Evolutionary conservation across 2,329 filamentous ascomycete species (phyloP).

Genomic region (Podosphaera fusca): DNA sequence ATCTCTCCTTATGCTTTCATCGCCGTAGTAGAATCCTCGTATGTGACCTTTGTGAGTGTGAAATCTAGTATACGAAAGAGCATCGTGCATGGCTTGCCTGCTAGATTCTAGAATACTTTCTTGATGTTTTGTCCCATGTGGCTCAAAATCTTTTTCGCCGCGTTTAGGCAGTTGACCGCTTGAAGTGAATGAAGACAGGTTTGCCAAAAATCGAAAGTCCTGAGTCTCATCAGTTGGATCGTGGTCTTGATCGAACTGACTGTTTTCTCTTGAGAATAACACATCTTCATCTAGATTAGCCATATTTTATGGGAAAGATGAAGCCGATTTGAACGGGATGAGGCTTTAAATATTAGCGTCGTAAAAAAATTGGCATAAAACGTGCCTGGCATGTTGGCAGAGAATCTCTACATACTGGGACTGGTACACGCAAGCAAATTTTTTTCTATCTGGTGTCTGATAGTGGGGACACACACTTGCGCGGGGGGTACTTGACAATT

Average conservation of each 20-base stretch:
- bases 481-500: no score
- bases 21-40: slow-evolving; percentile 51
- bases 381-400: no score
- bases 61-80: slow-evolving; percentile 52
- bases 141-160: slow-evolving; percentile 93
- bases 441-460: no score
- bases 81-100: slow-evolving; percentile 70
- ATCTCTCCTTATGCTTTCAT: slow-evolving; percentile 12
- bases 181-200: slow-evolving; percentile 25
- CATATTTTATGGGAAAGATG: slow-evolving; percentile 5
- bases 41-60: slow-evolving; percentile 45
- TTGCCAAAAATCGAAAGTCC: slow-evolving; percentile 56
- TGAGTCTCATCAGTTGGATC: slow-evolving; percentile 59
- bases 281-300: slow-evolving; percentile 16
- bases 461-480: no score
- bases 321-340: no score
- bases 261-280: slow-evolving; percentile 5
- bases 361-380: no score
- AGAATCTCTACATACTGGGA: no score
- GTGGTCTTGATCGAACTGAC: slow-evolving; percentile 23
- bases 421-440: no score
- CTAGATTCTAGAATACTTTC: slow-evolving; percentile 56
- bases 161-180: slow-evolving; percentile 48
- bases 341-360: no score
- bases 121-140: slow-evolving; percentile 69